Conservation (phyloP, 2,329 filamentous ascomycete species). For the Zasmidium cellare region DNA sequence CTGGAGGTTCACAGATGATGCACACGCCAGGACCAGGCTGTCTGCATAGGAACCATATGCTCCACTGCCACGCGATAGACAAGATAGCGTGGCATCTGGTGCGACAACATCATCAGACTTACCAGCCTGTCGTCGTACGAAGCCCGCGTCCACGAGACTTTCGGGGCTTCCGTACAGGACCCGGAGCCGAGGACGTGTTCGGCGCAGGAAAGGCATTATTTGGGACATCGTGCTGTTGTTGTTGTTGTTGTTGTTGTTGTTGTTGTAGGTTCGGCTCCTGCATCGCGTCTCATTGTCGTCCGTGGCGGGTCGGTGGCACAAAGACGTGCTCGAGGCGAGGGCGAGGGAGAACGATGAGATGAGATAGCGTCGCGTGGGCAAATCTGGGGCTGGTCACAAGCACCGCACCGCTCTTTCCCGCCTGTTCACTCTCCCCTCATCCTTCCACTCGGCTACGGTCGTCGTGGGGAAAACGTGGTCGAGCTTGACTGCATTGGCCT, state of each 20-base stretch:
- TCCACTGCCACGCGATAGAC: background rate
- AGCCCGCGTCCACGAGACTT: slow-evolving; percentile 33
- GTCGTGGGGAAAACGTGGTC: background rate
- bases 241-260: background rate
- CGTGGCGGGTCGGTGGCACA: slow-evolving; percentile 2
- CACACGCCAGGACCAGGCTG: no score
- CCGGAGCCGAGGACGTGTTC: background rate
- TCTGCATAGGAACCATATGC: background rate
- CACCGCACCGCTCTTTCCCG: background rate
- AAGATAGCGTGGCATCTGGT: background rate
- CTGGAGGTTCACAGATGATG: no score
- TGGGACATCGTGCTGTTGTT: no score
- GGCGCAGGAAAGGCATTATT: no score
- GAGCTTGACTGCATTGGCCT: no score
- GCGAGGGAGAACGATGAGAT: background rate
- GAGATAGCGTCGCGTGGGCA: background rate
- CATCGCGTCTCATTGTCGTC: slow-evolving; percentile 4
- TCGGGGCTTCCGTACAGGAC: slow-evolving; percentile 26
- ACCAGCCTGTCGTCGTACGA: slow-evolving; percentile 24
- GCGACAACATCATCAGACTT: slow-evolving; percentile 1
- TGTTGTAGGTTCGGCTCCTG: background rate
- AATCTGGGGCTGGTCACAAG: no score
- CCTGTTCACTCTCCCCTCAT: background rate
- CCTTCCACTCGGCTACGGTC: background rate
- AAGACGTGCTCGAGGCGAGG: slow-evolving; percentile 1